These are phyloP conservation scores for Aspergillus conjunctus DNA, from an alignment of 495 filamentous ascomycete species.

Conservation along the genomic window DNA sequence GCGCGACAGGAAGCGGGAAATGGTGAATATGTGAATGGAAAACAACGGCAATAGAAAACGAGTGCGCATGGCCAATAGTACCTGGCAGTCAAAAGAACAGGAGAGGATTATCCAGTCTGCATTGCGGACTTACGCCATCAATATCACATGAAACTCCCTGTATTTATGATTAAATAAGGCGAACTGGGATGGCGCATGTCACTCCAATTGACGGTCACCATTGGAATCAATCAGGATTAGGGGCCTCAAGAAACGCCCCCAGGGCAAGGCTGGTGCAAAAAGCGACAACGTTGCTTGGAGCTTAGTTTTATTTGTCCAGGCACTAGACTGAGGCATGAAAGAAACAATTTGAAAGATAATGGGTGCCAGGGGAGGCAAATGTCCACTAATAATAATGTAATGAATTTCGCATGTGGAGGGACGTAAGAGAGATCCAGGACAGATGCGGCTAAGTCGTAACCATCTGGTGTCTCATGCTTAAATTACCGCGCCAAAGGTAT, in stretches of 20 bases:
- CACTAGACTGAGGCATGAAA: constrained; percentile 1
- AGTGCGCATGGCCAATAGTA: constrained; percentile 6
- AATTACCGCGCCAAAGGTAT: constrained; percentile 18
- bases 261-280: not conserved
- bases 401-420: constrained; percentile 20
- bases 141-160: constrained; percentile 9
- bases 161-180: constrained; percentile 12
- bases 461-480: constrained; percentile 3
- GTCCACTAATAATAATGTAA: constrained; percentile 23
- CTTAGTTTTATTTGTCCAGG: not conserved
- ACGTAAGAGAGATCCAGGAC: not conserved
- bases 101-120: constrained; percentile 23
- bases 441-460: constrained; percentile 14
- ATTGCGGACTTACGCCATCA: constrained; percentile 22
- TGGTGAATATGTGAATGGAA: not conserved
- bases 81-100: constrained; percentile 12
- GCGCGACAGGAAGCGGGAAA: not conserved
- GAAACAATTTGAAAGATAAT: constrained; percentile 2
- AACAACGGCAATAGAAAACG: constrained; percentile 2
- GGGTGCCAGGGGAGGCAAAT: constrained; percentile 15
- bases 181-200: constrained; percentile 20
- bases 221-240: constrained; percentile 18
- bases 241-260: not conserved
- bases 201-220: constrained; percentile 23
- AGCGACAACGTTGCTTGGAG: constrained; percentile 2